Percentiles rank a stretch among this genome's conserved stretches.
Evolutionary conservation across 2,329 filamentous ascomycete genomes (phyloP).

Genomic region (Apiospora koreana): DNA sequence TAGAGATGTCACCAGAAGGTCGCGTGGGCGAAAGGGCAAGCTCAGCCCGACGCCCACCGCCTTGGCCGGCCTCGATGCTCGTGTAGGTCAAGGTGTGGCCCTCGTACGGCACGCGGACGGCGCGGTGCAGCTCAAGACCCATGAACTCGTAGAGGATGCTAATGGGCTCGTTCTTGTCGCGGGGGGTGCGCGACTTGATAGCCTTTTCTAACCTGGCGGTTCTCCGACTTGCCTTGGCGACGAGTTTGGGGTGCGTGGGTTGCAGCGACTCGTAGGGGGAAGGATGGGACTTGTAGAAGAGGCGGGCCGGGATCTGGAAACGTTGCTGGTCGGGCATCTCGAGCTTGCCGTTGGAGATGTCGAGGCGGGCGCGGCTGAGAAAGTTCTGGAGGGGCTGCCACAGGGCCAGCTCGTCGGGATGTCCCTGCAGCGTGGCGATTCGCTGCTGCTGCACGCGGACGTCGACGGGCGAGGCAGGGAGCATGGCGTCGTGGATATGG

Average conservation of each 20-base stretch:
- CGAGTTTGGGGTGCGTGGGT: background rate
- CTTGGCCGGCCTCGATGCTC: conserved; percentile 51
- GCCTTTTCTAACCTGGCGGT: too few species aligned
- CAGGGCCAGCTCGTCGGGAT: conserved; percentile 24
- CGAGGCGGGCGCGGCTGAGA: conserved; percentile 45
- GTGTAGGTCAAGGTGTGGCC: conserved; percentile 52
- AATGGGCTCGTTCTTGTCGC: conserved; percentile 9
- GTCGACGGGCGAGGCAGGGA: conserved; percentile 50
- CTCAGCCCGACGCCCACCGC: conserved; percentile 53
- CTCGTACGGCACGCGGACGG: conserved; percentile 42
- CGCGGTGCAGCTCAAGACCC: conserved; percentile 54
- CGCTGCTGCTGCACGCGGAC: conserved; percentile 45
- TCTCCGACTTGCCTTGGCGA: background rate
- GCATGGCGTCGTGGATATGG: conserved; percentile 43
- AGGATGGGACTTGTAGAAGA: conserved; percentile 18
- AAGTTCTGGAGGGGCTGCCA: conserved; percentile 44
- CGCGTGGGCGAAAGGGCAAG: conserved; percentile 43
- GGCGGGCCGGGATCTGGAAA: conserved; percentile 33
- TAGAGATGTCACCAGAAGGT: background rate
- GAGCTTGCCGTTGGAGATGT: conserved; percentile 43
- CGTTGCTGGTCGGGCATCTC: conserved; percentile 34
- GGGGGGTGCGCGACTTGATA: background rate
- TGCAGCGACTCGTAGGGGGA: background rate
- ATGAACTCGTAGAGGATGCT: conserved; percentile 45
- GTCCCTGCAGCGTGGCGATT: conserved; percentile 32